Evolutionary conservation across 164 flowering plant genomes (phyloP).

Genomic region (Dillenia turbinata): DNA sequence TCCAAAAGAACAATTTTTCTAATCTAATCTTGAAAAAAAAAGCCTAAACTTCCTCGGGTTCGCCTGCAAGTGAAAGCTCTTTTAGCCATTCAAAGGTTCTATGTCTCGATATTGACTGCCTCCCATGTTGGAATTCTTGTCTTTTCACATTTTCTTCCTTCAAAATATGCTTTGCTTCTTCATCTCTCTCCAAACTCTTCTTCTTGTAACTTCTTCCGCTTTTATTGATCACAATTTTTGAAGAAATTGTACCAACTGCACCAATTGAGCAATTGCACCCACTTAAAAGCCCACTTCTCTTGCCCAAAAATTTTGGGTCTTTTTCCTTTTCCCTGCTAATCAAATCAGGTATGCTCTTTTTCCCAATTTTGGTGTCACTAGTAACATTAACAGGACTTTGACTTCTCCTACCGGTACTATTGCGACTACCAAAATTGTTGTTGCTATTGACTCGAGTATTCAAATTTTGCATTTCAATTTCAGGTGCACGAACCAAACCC

Average conservation of each 20-base stretch:
- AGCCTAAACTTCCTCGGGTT: constrained; percentile 10
- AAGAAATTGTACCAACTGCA: constrained; percentile 37
- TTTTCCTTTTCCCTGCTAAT: constrained; percentile 1
- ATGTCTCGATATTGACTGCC: constrained; percentile 43
- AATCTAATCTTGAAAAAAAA: no score
- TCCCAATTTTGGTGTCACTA: constrained; percentile 1
- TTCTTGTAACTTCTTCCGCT: constrained; percentile 6
- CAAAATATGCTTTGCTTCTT: constrained; percentile 8
- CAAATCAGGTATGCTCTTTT: neutral
- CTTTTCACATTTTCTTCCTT: constrained; percentile 9
- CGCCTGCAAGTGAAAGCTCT: constrained; percentile 51
- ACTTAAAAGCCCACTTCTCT: constrained; percentile 12
- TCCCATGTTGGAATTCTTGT: constrained; percentile 17
- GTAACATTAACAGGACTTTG: no score
- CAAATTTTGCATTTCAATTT: constrained; percentile 46
- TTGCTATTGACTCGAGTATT: constrained; percentile 23
- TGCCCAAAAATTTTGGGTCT: constrained; percentile 4
- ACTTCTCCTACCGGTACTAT: constrained; percentile 25
- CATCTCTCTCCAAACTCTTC: constrained; percentile 2
- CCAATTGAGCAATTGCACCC: constrained; percentile 51
- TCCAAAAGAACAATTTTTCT: no score
- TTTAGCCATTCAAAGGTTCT: constrained; percentile 81
- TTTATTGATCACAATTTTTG: constrained; percentile 18
- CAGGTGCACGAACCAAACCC: constrained; percentile 59
- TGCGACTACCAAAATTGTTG: constrained; percentile 24